Percentiles rank a stretch among this genome's conserved stretches.
phyloP scores from a whole-genome alignment of 768 basidiomycete genomes.

The Gymnopilus junonius region DNA sequence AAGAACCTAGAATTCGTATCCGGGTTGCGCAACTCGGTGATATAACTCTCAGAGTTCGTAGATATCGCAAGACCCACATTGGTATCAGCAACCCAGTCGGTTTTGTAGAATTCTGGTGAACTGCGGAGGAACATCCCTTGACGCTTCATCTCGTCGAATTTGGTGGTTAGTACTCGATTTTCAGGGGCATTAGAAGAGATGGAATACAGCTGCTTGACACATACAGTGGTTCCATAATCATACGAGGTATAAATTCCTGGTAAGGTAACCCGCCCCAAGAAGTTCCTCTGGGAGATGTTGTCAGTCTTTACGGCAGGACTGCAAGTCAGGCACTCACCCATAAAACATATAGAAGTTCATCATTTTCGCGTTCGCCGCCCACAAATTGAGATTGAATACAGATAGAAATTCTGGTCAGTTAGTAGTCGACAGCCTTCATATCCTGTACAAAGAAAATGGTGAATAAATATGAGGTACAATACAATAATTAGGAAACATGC shows the following conservation, averaged over 20 bases:
- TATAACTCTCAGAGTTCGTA: slow-evolving; percentile 52
- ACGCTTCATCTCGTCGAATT: slow-evolving; percentile 78
- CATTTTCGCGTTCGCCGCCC: slow-evolving; percentile 82
- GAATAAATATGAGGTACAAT: neutral
- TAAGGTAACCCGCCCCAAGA: slow-evolving; percentile 85
- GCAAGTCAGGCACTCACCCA: slow-evolving; percentile 53
- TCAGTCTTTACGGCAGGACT: too few species aligned
- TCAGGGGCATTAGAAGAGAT: slow-evolving; percentile 55
- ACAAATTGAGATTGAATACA: slow-evolving; percentile 78
- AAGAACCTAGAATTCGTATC: slow-evolving; percentile 70
- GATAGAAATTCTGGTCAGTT: slow-evolving; percentile 74
- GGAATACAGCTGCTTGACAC: neutral
- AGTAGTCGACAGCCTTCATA: slow-evolving; percentile 66
- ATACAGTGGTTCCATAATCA: slow-evolving; percentile 74
- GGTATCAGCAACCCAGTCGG: slow-evolving; percentile 71
- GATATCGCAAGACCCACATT: slow-evolving; percentile 47
- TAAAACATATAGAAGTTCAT: slow-evolving; percentile 88
- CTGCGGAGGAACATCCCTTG: slow-evolving; percentile 82
- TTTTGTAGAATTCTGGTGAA: slow-evolving; percentile 80
- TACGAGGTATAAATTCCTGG: slow-evolving; percentile 79
- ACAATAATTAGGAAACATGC: slow-evolving; percentile 30
- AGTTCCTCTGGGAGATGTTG: slow-evolving; percentile 62
- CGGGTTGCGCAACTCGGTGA: slow-evolving; percentile 69
- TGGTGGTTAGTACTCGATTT: slow-evolving; percentile 63
- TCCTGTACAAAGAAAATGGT: slow-evolving; percentile 37